A percentile compares a stretch with the other conserved stretches of the same genome.
Conservation (phyloP, 306 rosid species). For the Aeschynomene evenia region DNA sequence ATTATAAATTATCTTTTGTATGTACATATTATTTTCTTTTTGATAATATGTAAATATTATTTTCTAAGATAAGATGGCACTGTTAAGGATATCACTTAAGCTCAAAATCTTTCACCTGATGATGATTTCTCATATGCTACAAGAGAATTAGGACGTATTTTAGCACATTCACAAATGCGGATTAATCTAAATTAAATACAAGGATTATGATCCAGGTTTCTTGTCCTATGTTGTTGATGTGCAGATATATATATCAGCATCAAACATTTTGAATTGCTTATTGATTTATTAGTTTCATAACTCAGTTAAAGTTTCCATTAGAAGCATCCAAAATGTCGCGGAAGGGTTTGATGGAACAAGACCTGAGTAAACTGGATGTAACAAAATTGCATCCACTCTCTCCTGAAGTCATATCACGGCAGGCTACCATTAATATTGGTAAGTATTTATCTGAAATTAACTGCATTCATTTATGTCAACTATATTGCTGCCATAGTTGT, state of each 20-base stretch:
- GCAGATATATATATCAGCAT: constrained; percentile 22
- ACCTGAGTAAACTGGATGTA: constrained; percentile 88
- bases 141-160: not conserved
- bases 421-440: constrained; percentile 95
- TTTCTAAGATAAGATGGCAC: not conserved
- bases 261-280: not conserved
- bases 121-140: not conserved
- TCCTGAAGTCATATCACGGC: constrained; percentile 95
- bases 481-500: not conserved
- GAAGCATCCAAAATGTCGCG: constrained; percentile 64
- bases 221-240: constrained; percentile 3
- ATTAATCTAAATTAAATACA: not conserved
- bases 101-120: not conserved
- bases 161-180: not conserved
- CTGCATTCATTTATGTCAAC: not conserved
- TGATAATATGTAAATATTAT: not conserved
- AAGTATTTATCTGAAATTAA: constrained; percentile 4
- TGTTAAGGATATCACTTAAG: not conserved
- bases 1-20: not conserved
- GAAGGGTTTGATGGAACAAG: constrained; percentile 95
- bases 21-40: not conserved
- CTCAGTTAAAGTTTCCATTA: not conserved
- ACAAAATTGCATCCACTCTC: constrained; percentile 83
- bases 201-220: not conserved
- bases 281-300: not conserved